These are phyloP conservation scores for Leishmania tropica DNA, from an alignment of 208 protist genomes.

Conservation along the genomic window DNA sequence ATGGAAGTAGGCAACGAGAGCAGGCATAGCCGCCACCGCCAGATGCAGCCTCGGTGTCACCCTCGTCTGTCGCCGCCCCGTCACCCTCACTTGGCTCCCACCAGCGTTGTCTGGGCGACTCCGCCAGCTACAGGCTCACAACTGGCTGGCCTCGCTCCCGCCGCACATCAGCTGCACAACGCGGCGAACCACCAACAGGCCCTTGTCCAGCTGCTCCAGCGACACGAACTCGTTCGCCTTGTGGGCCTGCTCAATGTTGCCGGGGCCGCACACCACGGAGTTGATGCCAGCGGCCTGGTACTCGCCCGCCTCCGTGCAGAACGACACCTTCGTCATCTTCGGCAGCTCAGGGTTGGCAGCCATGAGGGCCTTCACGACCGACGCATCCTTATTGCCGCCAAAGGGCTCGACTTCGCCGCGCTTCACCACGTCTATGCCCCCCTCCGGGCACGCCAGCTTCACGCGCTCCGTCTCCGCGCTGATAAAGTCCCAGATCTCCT, in stretches of 20 bases:
- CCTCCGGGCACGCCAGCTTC: constrained; percentile 12
- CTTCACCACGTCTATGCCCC: constrained; percentile 21
- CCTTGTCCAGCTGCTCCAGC: constrained; percentile 57
- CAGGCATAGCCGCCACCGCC: background rate
- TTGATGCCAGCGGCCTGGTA: constrained; percentile 57
- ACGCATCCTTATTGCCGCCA: constrained; percentile 15
- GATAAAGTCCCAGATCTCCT: constrained; percentile 40
- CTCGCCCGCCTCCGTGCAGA: constrained; percentile 58
- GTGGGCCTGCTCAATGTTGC: constrained; percentile 67
- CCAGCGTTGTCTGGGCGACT: background rate
- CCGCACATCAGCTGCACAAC: constrained; percentile 38
- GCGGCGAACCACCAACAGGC: constrained; percentile 36
- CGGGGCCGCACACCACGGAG: constrained; percentile 64
- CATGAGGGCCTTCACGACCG: constrained; percentile 40
- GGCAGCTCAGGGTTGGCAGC: constrained; percentile 13
- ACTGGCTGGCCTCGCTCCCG: constrained; percentile 26
- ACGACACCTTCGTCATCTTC: constrained; percentile 41
- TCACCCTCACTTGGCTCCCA: background rate
- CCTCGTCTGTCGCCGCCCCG: background rate
- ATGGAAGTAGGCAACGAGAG: background rate
- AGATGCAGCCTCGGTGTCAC: background rate
- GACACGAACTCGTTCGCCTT: constrained; percentile 68
- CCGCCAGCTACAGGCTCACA: constrained; percentile 12
- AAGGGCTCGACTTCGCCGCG: constrained; percentile 19
- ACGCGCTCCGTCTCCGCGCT: constrained; percentile 19